A percentile compares a stretch with the other conserved stretches of the same genome.
These are phyloP conservation scores for Acanthamoeba culbertsoni DNA, from an alignment of 208 protist species.

Conservation along the genomic window DNA sequence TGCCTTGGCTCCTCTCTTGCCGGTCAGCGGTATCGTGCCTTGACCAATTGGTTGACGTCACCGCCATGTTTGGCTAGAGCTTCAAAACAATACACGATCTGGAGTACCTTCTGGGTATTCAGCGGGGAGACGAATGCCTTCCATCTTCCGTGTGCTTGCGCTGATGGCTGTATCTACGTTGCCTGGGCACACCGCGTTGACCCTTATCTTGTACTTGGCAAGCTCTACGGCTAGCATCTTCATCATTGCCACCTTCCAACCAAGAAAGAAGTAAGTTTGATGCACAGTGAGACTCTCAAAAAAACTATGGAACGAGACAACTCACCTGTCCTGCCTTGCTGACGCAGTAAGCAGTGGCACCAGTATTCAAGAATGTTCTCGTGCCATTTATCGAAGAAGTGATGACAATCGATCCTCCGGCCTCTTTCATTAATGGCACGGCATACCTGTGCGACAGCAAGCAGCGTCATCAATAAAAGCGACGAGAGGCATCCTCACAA, in stretches of 20 bases:
- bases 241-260: constrained; percentile 49
- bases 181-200: constrained; percentile 54
- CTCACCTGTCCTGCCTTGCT: constrained; percentile 16
- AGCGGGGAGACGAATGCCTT: background rate
- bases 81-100: background rate
- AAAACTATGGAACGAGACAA: background rate
- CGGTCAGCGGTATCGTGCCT: constrained; percentile 32
- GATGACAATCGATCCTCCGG: constrained; percentile 15
- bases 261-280: too few species aligned
- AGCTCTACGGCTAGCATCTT: constrained; percentile 58
- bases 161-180: background rate
- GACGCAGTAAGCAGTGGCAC: constrained; percentile 29
- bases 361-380: constrained; percentile 3
- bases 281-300: too few species aligned
- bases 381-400: constrained; percentile 44
- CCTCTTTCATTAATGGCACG: background rate
- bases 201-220: constrained; percentile 42
- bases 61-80: background rate
- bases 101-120: background rate
- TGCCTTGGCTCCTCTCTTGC: background rate
- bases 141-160: background rate
- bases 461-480: background rate
- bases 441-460: background rate
- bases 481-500: background rate
- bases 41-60: background rate